Conservation (phyloP, 2,329 filamentous ascomycete species). For the Cladosporium sp. region DNA sequence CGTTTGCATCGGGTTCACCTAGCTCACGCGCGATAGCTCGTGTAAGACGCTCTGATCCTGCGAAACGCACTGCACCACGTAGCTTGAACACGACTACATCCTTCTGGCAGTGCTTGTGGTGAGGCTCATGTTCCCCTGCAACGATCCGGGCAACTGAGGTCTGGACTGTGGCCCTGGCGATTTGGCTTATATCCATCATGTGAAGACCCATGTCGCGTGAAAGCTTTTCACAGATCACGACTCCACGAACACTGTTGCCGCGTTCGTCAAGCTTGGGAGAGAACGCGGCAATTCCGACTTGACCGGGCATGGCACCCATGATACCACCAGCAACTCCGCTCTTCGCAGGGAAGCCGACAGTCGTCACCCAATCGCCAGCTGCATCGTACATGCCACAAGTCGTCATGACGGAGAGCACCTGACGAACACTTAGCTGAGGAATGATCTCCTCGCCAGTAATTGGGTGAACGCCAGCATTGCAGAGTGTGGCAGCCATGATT, state of each 20-base stretch:
- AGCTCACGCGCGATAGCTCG: conserved; percentile 27
- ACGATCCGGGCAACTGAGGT: conserved; percentile 26
- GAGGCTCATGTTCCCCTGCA: conserved; percentile 17
- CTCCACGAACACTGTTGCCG: conserved; percentile 31
- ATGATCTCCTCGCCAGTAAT: conserved; percentile 40
- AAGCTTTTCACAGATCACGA: conserved; percentile 28
- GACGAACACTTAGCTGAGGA: conserved; percentile 42
- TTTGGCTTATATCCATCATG: conserved; percentile 32
- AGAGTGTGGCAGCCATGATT: conserved; percentile 45
- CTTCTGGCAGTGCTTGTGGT: conserved; percentile 21
- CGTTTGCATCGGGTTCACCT: conserved; percentile 24
- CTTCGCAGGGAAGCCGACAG: conserved; percentile 45
- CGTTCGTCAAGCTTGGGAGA: conserved; percentile 30
- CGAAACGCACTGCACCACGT: conserved; percentile 30
- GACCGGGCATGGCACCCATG: conserved; percentile 29
- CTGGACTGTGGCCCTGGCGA: conserved; percentile 29
- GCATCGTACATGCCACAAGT: conserved; percentile 48
- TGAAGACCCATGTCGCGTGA: conserved; percentile 32
- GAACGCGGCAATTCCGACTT: conserved; percentile 30
- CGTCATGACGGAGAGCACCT: conserved; percentile 47
- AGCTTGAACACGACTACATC: conserved; percentile 29
- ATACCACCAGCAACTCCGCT: conserved; percentile 36
- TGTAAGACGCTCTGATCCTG: conserved; percentile 29
- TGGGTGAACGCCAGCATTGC: conserved; percentile 44
- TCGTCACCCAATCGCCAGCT: conserved; percentile 45